These are phyloP conservation scores for Aspergillus arachidicola DNA, from an alignment of 2,329 filamentous ascomycete species.

Conservation along the genomic window DNA sequence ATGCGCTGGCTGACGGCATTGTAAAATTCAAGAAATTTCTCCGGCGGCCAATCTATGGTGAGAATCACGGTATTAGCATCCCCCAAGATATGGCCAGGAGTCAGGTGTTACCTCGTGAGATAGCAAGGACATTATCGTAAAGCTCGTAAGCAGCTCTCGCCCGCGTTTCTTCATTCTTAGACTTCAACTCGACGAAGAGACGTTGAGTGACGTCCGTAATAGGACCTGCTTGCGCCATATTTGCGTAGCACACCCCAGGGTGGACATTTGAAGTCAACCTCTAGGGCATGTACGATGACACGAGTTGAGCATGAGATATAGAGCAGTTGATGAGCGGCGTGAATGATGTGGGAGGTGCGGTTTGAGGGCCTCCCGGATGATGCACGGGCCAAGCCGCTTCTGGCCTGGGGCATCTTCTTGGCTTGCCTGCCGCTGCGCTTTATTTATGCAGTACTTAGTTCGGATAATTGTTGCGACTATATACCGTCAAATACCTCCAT, in stretches of 20 bases:
- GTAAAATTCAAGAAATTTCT: conserved; percentile 75
- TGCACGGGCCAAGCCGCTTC: conserved; percentile 30
- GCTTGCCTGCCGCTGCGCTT: background rate
- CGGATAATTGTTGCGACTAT: background rate
- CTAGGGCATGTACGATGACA: conserved; percentile 30
- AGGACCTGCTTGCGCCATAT: conserved; percentile 51
- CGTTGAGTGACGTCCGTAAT: conserved; percentile 55
- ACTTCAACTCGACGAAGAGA: conserved; percentile 60
- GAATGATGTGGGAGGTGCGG: conserved; percentile 28
- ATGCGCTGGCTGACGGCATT: conserved; percentile 67
- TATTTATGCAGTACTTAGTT: background rate
- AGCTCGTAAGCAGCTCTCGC: conserved; percentile 53
- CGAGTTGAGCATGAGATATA: conserved; percentile 22
- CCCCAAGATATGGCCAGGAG: background rate
- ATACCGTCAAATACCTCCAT: background rate
- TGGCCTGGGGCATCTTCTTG: conserved; percentile 17
- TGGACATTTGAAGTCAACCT: conserved; percentile 43
- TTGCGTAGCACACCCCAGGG: conserved; percentile 39
- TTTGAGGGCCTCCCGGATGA: conserved; percentile 25
- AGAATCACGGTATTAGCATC: conserved; percentile 16
- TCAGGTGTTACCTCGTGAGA: conserved; percentile 46
- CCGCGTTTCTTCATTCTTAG: conserved; percentile 55
- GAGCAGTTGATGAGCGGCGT: conserved; percentile 17
- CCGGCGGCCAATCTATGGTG: conserved; percentile 70
- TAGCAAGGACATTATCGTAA: conserved; percentile 48